Conservation (phyloP, 192 early-diverging fungal genomes). For the Backusella mclennaniae region DNA sequence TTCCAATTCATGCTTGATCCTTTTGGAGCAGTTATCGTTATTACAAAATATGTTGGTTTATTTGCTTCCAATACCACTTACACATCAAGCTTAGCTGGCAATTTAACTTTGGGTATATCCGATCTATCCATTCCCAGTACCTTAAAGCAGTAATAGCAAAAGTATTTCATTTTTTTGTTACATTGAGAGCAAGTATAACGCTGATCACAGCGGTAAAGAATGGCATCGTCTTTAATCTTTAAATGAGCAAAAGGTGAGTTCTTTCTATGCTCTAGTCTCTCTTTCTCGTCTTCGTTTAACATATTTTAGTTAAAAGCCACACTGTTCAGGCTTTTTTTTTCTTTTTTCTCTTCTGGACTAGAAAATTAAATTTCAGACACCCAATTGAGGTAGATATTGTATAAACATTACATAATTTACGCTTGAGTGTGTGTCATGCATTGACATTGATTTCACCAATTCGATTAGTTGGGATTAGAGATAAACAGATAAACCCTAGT, state of each 20-base stretch:
- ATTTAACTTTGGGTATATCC: slow-evolving; percentile 56
- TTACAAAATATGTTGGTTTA: neutral
- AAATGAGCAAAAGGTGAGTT: slow-evolving; percentile 14
- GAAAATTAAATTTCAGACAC: neutral
- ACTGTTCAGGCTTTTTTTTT: neutral
- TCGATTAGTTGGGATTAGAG: no score
- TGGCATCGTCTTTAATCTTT: slow-evolving; percentile 14
- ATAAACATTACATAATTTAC: neutral
- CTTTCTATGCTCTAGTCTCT: neutral
- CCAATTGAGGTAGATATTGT: neutral
- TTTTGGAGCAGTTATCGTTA: slow-evolving; percentile 16
- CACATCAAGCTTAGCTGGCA: slow-evolving; percentile 75
- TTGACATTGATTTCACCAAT: neutral
- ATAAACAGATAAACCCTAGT: no score
- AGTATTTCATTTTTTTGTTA: slow-evolving; percentile 64
- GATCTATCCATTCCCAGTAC: slow-evolving; percentile 47
- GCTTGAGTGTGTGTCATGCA: neutral
- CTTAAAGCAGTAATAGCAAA: slow-evolving; percentile 70
- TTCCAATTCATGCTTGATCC: slow-evolving; percentile 80
- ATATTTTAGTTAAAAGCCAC: neutral
- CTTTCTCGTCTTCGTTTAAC: neutral
- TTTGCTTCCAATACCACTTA: slow-evolving; percentile 33
- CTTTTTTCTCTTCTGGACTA: neutral
- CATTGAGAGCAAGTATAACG: slow-evolving; percentile 54
- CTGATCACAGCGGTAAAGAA: neutral